These are phyloP conservation scores for Penicillium vulpinum DNA, from an alignment of 2,329 filamentous ascomycete species.

Conservation along the genomic window DNA sequence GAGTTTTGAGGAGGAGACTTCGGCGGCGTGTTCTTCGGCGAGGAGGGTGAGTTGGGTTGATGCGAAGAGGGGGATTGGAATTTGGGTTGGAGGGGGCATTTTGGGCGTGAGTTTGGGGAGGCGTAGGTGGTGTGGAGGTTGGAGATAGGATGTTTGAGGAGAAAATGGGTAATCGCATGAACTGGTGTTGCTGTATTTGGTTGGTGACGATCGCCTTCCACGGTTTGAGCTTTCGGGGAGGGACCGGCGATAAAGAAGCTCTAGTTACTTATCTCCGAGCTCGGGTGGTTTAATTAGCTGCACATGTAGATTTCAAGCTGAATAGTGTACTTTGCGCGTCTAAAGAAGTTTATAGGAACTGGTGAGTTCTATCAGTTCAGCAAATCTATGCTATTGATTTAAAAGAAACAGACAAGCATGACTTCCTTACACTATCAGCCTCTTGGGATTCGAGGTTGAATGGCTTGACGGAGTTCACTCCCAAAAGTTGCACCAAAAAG, in stretches of 20 bases:
- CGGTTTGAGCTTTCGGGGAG: not conserved
- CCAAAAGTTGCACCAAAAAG: no score
- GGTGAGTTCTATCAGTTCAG: no score
- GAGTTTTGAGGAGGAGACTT: conserved; percentile 46
- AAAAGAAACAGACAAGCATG: no score
- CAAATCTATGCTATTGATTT: no score
- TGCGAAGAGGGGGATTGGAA: conserved; percentile 45
- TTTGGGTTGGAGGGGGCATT: conserved; percentile 20
- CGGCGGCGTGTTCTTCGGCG: conserved; percentile 46
- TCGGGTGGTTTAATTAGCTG: not conserved
- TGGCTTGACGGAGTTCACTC: no score
- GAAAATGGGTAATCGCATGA: not conserved
- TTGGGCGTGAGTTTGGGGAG: not conserved
- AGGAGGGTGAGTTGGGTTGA: conserved; percentile 45
- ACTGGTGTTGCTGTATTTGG: not conserved
- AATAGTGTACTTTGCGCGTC: no score
- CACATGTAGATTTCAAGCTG: no score
- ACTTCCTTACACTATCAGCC: no score
- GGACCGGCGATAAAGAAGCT: conserved; percentile 18
- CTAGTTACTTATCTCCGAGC: conserved; percentile 12
- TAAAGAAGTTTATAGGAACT: no score
- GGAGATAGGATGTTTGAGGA: not conserved
- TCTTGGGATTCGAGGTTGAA: no score
- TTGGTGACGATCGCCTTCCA: not conserved
- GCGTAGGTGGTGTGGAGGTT: not conserved